A percentile compares a stretch with the other conserved stretches of the same genome.
phyloP scores from a whole-genome alignment of 352 stramenopile genomes.

The Elongisporangium prolatum region DNA sequence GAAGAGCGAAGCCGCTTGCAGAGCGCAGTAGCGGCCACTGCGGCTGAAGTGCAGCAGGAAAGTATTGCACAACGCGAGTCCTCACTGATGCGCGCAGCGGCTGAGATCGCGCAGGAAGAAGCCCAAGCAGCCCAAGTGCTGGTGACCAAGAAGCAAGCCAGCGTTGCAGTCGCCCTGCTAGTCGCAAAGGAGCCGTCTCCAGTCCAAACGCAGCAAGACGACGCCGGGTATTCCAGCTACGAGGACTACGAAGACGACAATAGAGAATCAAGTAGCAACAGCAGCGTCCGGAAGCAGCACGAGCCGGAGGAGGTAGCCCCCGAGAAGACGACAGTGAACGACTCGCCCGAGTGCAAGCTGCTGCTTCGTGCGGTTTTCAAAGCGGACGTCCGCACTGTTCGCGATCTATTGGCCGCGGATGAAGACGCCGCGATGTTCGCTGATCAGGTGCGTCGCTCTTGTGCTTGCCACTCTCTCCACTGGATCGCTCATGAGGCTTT shows the following conservation, averaged over 20 bases:
- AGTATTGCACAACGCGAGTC: slow-evolving; percentile 14
- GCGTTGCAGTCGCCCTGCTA: background rate
- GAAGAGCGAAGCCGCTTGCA: slow-evolving; percentile 34
- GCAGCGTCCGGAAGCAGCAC: slow-evolving; percentile 11
- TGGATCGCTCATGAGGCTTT: background rate
- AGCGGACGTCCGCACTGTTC: slow-evolving; percentile 42
- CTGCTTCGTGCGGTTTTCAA: slow-evolving; percentile 64
- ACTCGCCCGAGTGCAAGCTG: slow-evolving; percentile 46
- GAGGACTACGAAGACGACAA: slow-evolving; percentile 29
- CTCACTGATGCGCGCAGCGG: slow-evolving; percentile 18
- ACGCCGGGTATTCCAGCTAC: slow-evolving; percentile 64
- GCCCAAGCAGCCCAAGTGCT: slow-evolving; percentile 17
- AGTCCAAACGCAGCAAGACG: slow-evolving; percentile 8
- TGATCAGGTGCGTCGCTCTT: slow-evolving; percentile 44
- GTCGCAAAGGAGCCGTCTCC: background rate
- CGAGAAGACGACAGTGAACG: slow-evolving; percentile 41
- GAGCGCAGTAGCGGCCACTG: slow-evolving; percentile 22
- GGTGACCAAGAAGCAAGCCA: background rate
- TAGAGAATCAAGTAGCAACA: slow-evolving; percentile 2
- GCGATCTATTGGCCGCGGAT: slow-evolving; percentile 38
- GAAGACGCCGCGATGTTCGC: slow-evolving; percentile 40
- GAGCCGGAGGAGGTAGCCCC: slow-evolving; percentile 2
- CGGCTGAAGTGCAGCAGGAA: slow-evolving; percentile 34
- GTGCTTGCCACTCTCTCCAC: background rate
- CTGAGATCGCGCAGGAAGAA: slow-evolving; percentile 23